phyloP scores from a whole-genome alignment of 2,329 filamentous ascomycete genomes.

The Cryphonectria carpinicola region DNA sequence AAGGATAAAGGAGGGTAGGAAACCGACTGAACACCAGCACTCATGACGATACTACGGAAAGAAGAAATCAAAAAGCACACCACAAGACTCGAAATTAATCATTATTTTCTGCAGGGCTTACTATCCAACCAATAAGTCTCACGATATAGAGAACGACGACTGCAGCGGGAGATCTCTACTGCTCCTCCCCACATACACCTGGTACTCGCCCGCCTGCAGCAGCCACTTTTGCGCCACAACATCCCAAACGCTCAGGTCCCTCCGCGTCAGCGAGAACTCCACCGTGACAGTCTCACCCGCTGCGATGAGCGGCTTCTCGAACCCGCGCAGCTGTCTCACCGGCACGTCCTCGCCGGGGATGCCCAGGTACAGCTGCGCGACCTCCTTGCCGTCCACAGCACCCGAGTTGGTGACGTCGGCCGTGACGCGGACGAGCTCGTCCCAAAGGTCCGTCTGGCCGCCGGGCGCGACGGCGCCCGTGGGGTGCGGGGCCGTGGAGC shows the following conservation, averaged over 20 bases:
- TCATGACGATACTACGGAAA: too few relatives aligned
- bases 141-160: constrained; percentile 36
- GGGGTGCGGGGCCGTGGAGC: constrained; percentile 40
- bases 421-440: constrained; percentile 45
- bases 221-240: constrained; percentile 63
- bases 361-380: constrained; percentile 52
- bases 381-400: constrained; percentile 47
- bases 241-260: constrained; percentile 71
- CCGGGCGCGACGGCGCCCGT: constrained; percentile 46
- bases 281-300: constrained; percentile 49
- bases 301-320: constrained; percentile 61
- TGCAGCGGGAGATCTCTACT: constrained; percentile 50
- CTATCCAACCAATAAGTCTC: neutral
- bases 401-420: constrained; percentile 50
- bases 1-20: too few relatives aligned
- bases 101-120: neutral
- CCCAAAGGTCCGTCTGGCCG: constrained; percentile 52
- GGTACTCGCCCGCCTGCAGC: constrained; percentile 49
- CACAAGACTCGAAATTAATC: neutral
- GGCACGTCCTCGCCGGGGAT: constrained; percentile 52
- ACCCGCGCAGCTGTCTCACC: constrained; percentile 64
- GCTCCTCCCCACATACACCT: constrained; percentile 51
- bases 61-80: neutral
- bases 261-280: constrained; percentile 58
- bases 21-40: too few relatives aligned